These are phyloP conservation scores for Ogataea trehaloabstinens DNA, from an alignment of 805 yeast species.

Conservation along the genomic window DNA sequence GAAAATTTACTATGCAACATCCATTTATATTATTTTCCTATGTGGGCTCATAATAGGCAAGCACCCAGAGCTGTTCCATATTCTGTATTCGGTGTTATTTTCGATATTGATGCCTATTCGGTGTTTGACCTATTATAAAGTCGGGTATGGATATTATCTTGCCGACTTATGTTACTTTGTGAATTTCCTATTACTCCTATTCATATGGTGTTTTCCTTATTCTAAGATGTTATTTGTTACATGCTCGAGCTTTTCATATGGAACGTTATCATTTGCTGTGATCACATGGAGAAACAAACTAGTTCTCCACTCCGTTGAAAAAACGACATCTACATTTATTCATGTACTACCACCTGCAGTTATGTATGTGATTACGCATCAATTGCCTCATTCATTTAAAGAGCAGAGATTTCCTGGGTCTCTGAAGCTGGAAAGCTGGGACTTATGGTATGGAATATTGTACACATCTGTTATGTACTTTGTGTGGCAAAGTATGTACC, in stretches of 20 bases:
- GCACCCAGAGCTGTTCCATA: conserved; percentile 73
- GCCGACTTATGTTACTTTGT: conserved; percentile 95
- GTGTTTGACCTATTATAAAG: conserved; percentile 75
- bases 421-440: conserved; percentile 65
- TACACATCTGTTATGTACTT: conserved; percentile 82
- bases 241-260: conserved; percentile 84
- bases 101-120: conserved; percentile 77
- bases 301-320: conserved; percentile 88
- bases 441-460: conserved; percentile 63
- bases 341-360: conserved; percentile 90
- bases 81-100: conserved; percentile 64
- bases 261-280: conserved; percentile 90
- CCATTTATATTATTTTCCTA: conserved; percentile 64
- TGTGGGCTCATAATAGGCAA: conserved; percentile 77
- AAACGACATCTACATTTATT: conserved; percentile 86
- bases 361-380: conserved; percentile 83
- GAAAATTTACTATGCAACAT: conserved; percentile 75
- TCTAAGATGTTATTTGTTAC: conserved; percentile 73
- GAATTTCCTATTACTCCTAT: conserved; percentile 64
- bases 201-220: conserved; percentile 79
- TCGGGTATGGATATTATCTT: conserved; percentile 77
- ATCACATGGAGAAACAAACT: conserved; percentile 94
- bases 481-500: conserved; percentile 87
- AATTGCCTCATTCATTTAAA: conserved; percentile 51
- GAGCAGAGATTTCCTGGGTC: conserved; percentile 76